phyloP scores from a whole-genome alignment of 345 rosid species.

The Populus euphratica region DNA sequence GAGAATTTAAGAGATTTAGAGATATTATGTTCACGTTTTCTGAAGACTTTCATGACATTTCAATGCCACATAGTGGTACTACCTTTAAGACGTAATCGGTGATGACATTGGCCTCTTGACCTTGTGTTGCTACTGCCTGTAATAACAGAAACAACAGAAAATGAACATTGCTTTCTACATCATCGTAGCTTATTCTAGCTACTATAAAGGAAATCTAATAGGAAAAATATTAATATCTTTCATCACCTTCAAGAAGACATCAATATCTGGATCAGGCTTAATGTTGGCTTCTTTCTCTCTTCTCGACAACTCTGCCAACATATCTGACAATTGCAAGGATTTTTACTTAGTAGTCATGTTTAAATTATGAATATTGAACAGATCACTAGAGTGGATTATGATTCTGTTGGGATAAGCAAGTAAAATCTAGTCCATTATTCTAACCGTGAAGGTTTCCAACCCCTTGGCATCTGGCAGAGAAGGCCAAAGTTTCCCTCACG shows the following conservation, averaged over 20 bases:
- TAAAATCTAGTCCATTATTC: constrained; percentile 1
- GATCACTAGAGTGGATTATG: neutral
- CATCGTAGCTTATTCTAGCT: neutral
- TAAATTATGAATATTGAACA: neutral
- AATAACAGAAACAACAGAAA: neutral
- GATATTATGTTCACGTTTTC: neutral
- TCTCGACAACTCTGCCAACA: constrained; percentile 64
- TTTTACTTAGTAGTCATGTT: neutral
- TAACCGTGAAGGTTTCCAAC: constrained; percentile 64
- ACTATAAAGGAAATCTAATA: neutral
- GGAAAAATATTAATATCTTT: neutral
- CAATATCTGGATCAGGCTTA: constrained; percentile 77
- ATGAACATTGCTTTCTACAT: neutral
- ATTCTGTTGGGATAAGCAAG: too few species aligned
- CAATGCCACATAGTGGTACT: neutral
- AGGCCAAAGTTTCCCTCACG: constrained; percentile 71
- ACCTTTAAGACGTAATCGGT: constrained; percentile 88
- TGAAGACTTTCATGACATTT: neutral
- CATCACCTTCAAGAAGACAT: constrained; percentile 74
- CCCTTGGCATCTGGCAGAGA: constrained; percentile 69
- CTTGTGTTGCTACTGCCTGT: constrained; percentile 51
- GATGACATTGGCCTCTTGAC: constrained; percentile 55
- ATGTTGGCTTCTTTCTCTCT: constrained; percentile 79
- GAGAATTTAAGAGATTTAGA: neutral
- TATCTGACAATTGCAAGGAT: constrained; percentile 32